A percentile compares a stretch with the other conserved stretches of the same genome.
Conservation (phyloP, 2,329 filamentous ascomycete genomes). For the Alternaria brassicae region DNA sequence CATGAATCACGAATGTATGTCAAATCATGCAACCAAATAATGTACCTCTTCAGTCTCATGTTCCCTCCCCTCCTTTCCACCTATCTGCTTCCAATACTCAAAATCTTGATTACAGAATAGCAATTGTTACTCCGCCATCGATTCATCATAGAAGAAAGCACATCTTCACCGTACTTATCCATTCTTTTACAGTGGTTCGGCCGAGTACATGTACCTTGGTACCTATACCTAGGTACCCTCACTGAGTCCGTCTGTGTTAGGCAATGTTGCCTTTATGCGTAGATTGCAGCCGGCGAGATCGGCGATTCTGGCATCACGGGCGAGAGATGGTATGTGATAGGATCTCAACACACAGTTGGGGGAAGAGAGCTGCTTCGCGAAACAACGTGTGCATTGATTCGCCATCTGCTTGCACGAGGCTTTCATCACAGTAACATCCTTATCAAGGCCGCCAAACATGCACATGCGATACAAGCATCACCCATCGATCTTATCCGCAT, state of each 20-base stretch:
- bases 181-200: background rate
- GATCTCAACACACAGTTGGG: background rate
- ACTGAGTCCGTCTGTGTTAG: background rate
- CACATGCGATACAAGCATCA: background rate
- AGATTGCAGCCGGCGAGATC: constrained; percentile 2
- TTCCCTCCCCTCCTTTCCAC: background rate
- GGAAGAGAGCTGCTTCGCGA: background rate
- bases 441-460: background rate
- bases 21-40: background rate
- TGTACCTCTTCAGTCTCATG: background rate
- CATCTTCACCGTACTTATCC: background rate
- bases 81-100: background rate
- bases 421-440: background rate
- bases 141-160: background rate
- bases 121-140: background rate
- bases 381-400: background rate
- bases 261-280: background rate
- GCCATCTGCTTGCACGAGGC: background rate
- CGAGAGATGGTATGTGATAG: background rate
- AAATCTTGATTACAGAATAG: background rate
- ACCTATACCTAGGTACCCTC: background rate
- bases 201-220: background rate
- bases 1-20: background rate
- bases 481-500: background rate
- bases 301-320: background rate